Percentiles rank a stretch among this genome's conserved stretches.
Evolutionary conservation across 2,329 filamentous ascomycete species (phyloP).

Genomic region (Trichoderma aggressivum): DNA sequence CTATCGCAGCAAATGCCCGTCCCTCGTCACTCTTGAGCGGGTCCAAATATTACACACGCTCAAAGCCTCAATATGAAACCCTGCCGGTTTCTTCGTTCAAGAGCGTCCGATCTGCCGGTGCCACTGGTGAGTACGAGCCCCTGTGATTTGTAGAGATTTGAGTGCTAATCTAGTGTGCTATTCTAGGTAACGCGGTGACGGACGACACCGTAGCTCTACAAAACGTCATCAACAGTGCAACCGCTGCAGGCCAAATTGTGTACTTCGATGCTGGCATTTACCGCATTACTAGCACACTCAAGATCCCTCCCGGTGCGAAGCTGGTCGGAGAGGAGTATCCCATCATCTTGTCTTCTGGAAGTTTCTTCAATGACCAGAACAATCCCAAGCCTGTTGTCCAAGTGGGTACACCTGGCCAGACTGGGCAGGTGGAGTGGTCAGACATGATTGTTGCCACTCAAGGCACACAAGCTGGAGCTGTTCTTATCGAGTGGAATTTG

Average conservation of each 20-base stretch:
- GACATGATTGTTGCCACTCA: constrained; percentile 4
- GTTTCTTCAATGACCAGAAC: constrained; percentile 6
- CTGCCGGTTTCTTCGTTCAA: constrained; percentile 4
- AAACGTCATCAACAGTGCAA: constrained; percentile 28
- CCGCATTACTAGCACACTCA: constrained; percentile 43
- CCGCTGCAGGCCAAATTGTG: constrained; percentile 32
- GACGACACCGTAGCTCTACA: constrained; percentile 52
- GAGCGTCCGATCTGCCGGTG: constrained; percentile 17
- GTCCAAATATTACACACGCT: constrained; percentile 8
- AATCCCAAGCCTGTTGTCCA: constrained; percentile 5
- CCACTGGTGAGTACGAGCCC: not conserved
- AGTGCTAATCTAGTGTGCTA: constrained; percentile 53
- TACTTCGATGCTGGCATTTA: constrained; percentile 35
- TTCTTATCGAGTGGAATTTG: constrained; percentile 8
- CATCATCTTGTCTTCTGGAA: constrained; percentile 7
- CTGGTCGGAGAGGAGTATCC: constrained; percentile 29
- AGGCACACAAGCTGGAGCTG: not conserved
- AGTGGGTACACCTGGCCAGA: not conserved
- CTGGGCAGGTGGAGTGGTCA: constrained; percentile 6
- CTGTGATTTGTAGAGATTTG: constrained; percentile 23
- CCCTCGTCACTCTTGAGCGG: not conserved
- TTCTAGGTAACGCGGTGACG: constrained; percentile 51
- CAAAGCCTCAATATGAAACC: constrained; percentile 16
- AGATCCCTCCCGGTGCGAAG: constrained; percentile 41
- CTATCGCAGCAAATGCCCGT: not conserved